These are phyloP conservation scores for Taphrina communis DNA, from an alignment of 1,139 yeast species.

Conservation along the genomic window DNA sequence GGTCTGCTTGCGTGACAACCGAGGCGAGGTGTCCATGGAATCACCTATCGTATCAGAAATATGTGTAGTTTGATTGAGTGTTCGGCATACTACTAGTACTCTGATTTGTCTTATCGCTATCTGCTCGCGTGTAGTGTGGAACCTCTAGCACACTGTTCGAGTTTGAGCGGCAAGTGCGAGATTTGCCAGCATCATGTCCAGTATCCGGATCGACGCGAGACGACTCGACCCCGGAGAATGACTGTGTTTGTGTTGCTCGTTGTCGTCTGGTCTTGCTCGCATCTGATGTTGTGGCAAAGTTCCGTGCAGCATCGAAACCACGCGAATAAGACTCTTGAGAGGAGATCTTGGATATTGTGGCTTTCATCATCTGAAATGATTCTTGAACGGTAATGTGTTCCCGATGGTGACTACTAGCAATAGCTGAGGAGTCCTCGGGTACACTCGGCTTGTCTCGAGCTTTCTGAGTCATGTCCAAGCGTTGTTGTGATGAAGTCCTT, in stretches of 20 bases:
- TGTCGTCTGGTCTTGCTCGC: slow-evolving; percentile 1
- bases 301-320: slow-evolving; percentile 7
- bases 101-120: slow-evolving; percentile 8
- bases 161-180: background rate
- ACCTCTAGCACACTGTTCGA: background rate
- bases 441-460: background rate
- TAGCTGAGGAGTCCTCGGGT: no score
- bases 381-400: background rate
- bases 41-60: slow-evolving; percentile 21
- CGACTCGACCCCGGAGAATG: background rate
- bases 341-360: slow-evolving; percentile 7
- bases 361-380: slow-evolving; percentile 12
- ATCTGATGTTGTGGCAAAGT: background rate
- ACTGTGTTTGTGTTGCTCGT: slow-evolving; percentile 2
- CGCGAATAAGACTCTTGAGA: slow-evolving; percentile 16
- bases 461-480: no score
- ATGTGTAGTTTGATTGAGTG: slow-evolving; percentile 16
- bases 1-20: background rate
- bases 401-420: no score
- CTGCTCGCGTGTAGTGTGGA: background rate
- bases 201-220: background rate
- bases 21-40: slow-evolving; percentile 3
- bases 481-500: background rate
- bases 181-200: background rate
- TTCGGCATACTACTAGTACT: slow-evolving; percentile 9